A percentile compares a stretch with the other conserved stretches of the same genome.
phyloP scores from a whole-genome alignment of 768 basidiomycete species.

The Peribolospora baueri region DNA sequence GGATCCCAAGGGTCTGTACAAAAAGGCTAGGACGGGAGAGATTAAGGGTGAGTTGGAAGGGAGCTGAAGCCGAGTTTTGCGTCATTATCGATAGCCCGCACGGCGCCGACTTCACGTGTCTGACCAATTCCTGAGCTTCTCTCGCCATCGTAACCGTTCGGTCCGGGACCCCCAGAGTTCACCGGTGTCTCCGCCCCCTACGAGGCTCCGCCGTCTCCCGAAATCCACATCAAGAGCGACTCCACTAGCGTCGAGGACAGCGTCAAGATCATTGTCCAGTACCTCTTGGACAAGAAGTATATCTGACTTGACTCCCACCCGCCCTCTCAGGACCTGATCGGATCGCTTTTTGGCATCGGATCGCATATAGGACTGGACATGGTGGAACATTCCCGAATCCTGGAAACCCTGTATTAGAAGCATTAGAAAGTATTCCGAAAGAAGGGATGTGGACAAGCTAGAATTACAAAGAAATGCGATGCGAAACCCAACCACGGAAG shows the following conservation, averaged over 20 bases:
- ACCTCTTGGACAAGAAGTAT: constrained; percentile 35
- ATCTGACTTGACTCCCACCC: no score
- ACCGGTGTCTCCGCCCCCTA: constrained; percentile 95
- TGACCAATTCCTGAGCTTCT: not conserved
- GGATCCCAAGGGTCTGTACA: constrained; percentile 94
- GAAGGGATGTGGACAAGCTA: no score
- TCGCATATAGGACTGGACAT: no score
- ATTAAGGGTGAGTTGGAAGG: constrained; percentile 47
- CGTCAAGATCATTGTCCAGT: constrained; percentile 51
- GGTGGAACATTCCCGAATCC: no score
- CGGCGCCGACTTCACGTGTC: not conserved
- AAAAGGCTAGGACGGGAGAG: constrained; percentile 80
- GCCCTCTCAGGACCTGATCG: no score
- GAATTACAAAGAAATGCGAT: no score
- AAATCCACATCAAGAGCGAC: constrained; percentile 78
- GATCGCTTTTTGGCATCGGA: no score
- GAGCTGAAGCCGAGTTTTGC: not conserved
- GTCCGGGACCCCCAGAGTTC: constrained; percentile 40
- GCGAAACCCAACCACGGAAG: no score
- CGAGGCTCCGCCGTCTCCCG: constrained; percentile 59
- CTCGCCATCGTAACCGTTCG: not conserved
- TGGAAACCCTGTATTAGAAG: no score
- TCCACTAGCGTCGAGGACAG: constrained; percentile 51
- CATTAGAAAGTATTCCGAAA: no score
- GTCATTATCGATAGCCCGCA: not conserved